Evolutionary conservation across 305 asterid genomes (phyloP).

Genomic region (Salvia sclarea): DNA sequence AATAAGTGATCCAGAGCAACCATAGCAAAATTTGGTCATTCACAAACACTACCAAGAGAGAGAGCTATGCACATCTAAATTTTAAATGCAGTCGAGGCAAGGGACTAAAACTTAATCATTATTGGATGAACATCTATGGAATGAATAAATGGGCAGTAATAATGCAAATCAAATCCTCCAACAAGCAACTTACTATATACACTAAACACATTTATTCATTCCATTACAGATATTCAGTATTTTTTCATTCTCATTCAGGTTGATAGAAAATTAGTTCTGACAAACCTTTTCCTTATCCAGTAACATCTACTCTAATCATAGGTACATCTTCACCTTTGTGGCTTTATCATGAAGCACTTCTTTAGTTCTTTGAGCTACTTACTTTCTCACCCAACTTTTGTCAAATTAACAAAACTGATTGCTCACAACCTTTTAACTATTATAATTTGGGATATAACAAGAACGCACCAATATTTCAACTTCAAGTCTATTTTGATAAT

Average conservation of each 20-base stretch:
- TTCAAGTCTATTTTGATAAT: neutral
- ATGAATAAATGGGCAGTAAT: neutral
- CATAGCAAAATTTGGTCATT: neutral
- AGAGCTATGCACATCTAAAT: conserved; percentile 18
- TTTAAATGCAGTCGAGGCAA: neutral
- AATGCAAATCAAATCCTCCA: neutral
- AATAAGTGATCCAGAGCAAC: conserved; percentile 12
- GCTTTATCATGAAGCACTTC: neutral
- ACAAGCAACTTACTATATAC: neutral
- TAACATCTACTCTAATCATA: neutral
- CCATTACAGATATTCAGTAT: neutral
- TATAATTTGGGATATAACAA: neutral
- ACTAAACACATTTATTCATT: neutral
- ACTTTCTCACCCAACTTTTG: neutral
- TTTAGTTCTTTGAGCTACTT: neutral
- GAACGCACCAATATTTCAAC: neutral
- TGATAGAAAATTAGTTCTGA: neutral
- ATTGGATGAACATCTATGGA: neutral
- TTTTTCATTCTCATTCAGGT: neutral
- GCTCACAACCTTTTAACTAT: neutral
- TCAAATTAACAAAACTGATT: neutral
- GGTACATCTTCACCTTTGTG: neutral
- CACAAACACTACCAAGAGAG: neutral
- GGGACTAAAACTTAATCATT: neutral
- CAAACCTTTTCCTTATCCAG: neutral